phyloP scores from a whole-genome alignment of 2,329 filamentous ascomycete genomes.

The Fusarium neocosmosporiellum region DNA sequence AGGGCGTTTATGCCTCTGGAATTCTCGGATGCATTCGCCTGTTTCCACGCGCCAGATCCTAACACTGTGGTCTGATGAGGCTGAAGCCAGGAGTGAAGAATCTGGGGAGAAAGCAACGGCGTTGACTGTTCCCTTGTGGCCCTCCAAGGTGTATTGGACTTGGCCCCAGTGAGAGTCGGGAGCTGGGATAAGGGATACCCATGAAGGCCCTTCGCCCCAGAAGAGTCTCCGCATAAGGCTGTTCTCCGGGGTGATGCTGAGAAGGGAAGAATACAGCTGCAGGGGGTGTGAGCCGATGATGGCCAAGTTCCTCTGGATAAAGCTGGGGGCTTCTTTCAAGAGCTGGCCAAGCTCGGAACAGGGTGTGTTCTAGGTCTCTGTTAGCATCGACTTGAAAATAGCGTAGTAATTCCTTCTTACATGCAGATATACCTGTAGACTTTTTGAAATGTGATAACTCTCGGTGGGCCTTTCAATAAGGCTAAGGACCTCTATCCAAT shows the following conservation, averaged over 20 bases:
- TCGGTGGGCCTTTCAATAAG: conserved; percentile 37
- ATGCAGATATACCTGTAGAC: not conserved
- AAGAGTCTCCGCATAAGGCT: not conserved
- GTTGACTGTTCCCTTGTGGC: not conserved
- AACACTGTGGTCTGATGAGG: not conserved
- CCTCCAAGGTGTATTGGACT: not conserved
- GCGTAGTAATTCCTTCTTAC: not conserved
- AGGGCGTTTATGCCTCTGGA: not conserved
- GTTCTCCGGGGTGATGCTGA: not conserved
- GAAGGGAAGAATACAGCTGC: not conserved
- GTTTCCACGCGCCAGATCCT: not conserved
- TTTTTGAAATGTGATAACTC: not conserved
- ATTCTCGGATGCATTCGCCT: not conserved
- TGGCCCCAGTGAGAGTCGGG: not conserved
- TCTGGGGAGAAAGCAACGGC: not conserved
- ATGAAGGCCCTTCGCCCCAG: not conserved
- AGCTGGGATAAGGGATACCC: not conserved
- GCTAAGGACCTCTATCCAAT: conserved; percentile 55
- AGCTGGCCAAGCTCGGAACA: not conserved
- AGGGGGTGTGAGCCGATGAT: not conserved
- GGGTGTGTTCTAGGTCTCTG: not conserved
- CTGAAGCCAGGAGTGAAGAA: not conserved
- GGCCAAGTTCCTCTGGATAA: not conserved
- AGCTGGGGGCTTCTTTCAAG: not conserved
- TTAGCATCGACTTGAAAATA: not conserved